These are phyloP conservation scores for Phyllosticta citribraziliensis DNA, from an alignment of 2,329 filamentous ascomycete genomes.

Conservation along the genomic window DNA sequence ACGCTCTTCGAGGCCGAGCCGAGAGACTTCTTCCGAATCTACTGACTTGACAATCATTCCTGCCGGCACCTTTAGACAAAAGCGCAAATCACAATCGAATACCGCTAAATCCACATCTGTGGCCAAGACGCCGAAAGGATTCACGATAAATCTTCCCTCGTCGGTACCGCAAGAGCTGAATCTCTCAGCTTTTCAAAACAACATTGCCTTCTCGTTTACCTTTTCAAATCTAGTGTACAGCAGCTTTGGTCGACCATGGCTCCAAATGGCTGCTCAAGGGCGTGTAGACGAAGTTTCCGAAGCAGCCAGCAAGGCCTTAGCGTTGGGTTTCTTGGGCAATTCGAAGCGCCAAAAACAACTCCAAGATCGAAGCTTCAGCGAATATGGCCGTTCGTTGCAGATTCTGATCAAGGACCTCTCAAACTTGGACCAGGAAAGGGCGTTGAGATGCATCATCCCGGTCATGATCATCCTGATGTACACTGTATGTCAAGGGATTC, in stretches of 20 bases:
- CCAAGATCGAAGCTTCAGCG: slow-evolving; percentile 8
- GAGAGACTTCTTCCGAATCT: neutral
- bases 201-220: slow-evolving; percentile 13
- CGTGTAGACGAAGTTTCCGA: slow-evolving; percentile 9
- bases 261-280: slow-evolving; percentile 12
- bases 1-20: neutral
- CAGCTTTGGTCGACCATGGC: slow-evolving; percentile 13
- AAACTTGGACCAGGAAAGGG: slow-evolving; percentile 5
- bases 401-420: slow-evolving; percentile 10
- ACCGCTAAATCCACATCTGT: neutral
- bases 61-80: neutral
- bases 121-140: neutral
- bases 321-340: slow-evolving; percentile 12
- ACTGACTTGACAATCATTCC: neutral
- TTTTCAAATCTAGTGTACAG: slow-evolving; percentile 14
- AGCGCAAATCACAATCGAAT: neutral
- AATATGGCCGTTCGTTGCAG: slow-evolving; percentile 11
- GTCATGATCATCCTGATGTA: slow-evolving; percentile 13
- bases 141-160: neutral
- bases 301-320: slow-evolving; percentile 11
- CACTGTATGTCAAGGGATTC: slow-evolving; percentile 4
- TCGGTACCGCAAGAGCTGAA: slow-evolving; percentile 10
- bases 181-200: slow-evolving; percentile 11
- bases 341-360: slow-evolving; percentile 11
- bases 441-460: slow-evolving; percentile 11